These are phyloP conservation scores for Colletotrichum lupini DNA, from an alignment of 2,329 filamentous ascomycete genomes.

Conservation along the genomic window DNA sequence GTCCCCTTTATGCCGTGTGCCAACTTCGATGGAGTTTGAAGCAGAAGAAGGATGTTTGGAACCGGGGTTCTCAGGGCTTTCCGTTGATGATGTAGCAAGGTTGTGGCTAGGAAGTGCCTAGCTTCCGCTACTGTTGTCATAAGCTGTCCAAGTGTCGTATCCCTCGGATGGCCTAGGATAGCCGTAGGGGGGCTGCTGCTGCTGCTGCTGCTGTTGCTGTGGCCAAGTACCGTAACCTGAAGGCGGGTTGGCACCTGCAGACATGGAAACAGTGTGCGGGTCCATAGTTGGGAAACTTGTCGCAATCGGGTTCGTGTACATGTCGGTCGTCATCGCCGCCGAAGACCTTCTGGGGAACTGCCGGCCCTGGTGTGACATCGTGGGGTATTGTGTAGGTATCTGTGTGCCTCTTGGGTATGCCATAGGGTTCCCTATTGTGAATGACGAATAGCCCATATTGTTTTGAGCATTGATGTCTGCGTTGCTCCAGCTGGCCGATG, in stretches of 20 bases:
- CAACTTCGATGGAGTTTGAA: not conserved
- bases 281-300: slow-evolving; percentile 51
- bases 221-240: slow-evolving; percentile 54
- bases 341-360: slow-evolving; percentile 57
- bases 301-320: slow-evolving; percentile 55
- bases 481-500: slow-evolving; percentile 55
- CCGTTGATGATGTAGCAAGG: not conserved
- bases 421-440: slow-evolving; percentile 53
- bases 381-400: slow-evolving; percentile 50
- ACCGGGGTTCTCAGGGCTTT: not conserved
- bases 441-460: slow-evolving; percentile 57
- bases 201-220: slow-evolving; percentile 27
- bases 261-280: slow-evolving; percentile 48
- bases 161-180: slow-evolving; percentile 51
- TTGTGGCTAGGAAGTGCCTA: not conserved
- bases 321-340: slow-evolving; percentile 50
- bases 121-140: slow-evolving; percentile 40
- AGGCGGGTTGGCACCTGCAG: slow-evolving; percentile 50
- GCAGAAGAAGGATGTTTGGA: not conserved
- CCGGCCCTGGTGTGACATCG: slow-evolving; percentile 50
- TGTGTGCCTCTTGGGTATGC: slow-evolving; percentile 42
- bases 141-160: slow-evolving; percentile 50
- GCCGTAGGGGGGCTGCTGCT: slow-evolving; percentile 51
- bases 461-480: slow-evolving; percentile 53
- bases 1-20: not conserved